phyloP scores from a whole-genome alignment of 1,284 basidiomycete genomes.

The Heterobasidion annosum region DNA sequence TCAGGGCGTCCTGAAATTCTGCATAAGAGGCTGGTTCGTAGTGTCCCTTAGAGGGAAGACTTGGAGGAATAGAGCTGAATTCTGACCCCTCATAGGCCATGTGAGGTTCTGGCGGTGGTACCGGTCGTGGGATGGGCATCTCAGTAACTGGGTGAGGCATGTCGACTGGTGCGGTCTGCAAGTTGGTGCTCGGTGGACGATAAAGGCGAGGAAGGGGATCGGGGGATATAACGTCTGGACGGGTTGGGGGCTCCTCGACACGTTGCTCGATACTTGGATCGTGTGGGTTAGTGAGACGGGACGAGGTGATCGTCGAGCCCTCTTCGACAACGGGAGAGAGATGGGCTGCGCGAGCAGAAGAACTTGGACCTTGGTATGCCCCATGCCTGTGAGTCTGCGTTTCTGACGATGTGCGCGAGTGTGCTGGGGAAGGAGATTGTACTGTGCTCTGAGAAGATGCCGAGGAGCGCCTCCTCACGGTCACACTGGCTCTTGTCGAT shows the following conservation, averaged over 20 bases:
- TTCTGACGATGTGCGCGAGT: constrained; percentile 7
- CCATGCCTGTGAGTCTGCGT: constrained; percentile 1
- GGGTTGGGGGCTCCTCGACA: constrained; percentile 10
- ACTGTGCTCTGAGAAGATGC: constrained; percentile 3
- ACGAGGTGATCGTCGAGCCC: not conserved
- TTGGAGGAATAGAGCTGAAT: constrained; percentile 1
- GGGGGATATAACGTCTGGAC: constrained; percentile 20
- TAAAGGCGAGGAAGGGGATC: constrained; percentile 27
- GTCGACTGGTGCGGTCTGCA: constrained; percentile 5
- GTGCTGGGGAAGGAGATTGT: constrained; percentile 2
- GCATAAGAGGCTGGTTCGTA: not conserved
- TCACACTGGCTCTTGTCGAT: not conserved
- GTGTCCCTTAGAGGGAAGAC: constrained; percentile 2
- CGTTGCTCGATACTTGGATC: constrained; percentile 2
- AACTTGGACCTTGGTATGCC: not conserved
- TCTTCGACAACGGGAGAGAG: constrained; percentile 13
- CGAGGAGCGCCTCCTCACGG: constrained; percentile 8
- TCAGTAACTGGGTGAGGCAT: constrained; percentile 12
- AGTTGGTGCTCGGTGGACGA: constrained; percentile 16
- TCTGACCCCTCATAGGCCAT: constrained; percentile 15
- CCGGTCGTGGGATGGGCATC: constrained; percentile 6
- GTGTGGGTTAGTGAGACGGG: constrained; percentile 8
- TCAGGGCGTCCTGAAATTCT: not conserved
- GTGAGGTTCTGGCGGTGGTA: constrained; percentile 18
- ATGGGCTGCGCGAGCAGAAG: constrained; percentile 1